Conservation (phyloP, 345 rosid species). For the Populus davidiana region DNA sequence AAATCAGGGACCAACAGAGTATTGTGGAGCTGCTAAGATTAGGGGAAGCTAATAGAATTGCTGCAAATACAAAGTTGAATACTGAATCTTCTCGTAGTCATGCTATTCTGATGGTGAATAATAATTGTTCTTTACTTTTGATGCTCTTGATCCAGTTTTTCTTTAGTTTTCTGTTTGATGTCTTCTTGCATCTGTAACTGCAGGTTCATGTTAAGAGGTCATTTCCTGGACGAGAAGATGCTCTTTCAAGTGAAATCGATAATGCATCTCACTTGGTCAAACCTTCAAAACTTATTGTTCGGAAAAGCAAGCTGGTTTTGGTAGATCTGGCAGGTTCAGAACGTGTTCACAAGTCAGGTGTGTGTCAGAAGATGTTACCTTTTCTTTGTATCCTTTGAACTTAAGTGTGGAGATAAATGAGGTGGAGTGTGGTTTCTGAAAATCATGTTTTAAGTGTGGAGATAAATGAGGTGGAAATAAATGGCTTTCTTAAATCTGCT, state of each 20-base stretch:
- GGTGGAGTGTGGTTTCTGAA: not conserved
- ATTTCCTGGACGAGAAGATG: constrained; percentile 22
- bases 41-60: constrained; percentile 37
- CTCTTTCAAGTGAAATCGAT: constrained; percentile 14
- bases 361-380: not conserved
- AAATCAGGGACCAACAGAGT: constrained; percentile 30
- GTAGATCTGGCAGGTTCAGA: constrained; percentile 41
- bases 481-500: not conserved
- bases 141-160: not conserved
- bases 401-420: not conserved
- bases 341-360: constrained; percentile 36
- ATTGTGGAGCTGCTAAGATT: constrained; percentile 30
- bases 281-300: constrained; percentile 31
- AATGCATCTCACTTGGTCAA: constrained; percentile 29
- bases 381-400: not conserved
- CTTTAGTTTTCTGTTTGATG: not conserved
- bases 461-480: not conserved
- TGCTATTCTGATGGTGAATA: constrained; percentile 34
- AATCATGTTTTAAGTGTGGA: not conserved
- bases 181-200: not conserved
- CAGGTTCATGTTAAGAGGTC: constrained; percentile 32
- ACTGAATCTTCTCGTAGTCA: constrained; percentile 37
- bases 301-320: constrained; percentile 33
- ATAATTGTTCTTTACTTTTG: not conserved
- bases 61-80: constrained; percentile 36